Percentiles rank a stretch among this genome's conserved stretches.
Evolutionary conservation across 2,329 filamentous ascomycete species (phyloP).

Genomic region (Corynespora cassiicola): DNA sequence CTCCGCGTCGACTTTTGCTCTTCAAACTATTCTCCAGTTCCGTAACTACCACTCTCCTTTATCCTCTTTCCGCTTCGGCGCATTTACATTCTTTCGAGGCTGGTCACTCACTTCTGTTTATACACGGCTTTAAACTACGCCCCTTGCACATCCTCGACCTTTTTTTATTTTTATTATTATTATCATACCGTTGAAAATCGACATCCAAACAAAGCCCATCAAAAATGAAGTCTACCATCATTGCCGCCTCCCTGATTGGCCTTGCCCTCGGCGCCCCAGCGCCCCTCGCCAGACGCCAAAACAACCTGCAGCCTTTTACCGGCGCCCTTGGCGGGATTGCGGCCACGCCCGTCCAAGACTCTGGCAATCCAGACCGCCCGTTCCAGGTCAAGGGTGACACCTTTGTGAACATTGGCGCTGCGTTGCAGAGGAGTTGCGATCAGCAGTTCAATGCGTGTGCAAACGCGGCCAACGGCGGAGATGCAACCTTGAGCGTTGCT

Average conservation of each 20-base stretch:
- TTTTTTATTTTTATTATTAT: slow-evolving; percentile 2
- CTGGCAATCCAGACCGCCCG: slow-evolving; percentile 16
- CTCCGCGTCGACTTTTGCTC: too few species aligned
- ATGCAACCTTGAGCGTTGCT: slow-evolving; percentile 21
- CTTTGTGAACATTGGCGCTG: slow-evolving; percentile 19
- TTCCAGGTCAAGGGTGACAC: slow-evolving; percentile 20
- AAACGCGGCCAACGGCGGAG: slow-evolving; percentile 25
- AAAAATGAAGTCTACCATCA: slow-evolving; percentile 31
- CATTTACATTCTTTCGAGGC: slow-evolving; percentile 35
- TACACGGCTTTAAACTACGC: slow-evolving; percentile 3
- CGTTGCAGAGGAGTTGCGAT: slow-evolving; percentile 20
- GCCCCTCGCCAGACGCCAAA: slow-evolving; percentile 15
- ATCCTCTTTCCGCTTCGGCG: slow-evolving; percentile 16
- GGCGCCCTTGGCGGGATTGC: slow-evolving; percentile 29
- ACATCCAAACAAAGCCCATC: slow-evolving; percentile 4
- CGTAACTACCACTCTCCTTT: too few species aligned
- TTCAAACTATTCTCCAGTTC: too few species aligned
- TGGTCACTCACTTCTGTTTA: slow-evolving; percentile 30
- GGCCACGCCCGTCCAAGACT: slow-evolving; percentile 27
- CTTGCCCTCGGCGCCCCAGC: slow-evolving; percentile 21
- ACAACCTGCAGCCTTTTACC: slow-evolving; percentile 31
- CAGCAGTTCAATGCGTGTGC: slow-evolving; percentile 24
- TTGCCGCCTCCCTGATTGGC: slow-evolving; percentile 22
- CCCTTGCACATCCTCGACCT: slow-evolving; percentile 1
- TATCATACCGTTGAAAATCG: slow-evolving; percentile 1